Evolutionary conservation across 2,329 filamentous ascomycete species (phyloP).

Genomic region (Penicillium sp.): DNA sequence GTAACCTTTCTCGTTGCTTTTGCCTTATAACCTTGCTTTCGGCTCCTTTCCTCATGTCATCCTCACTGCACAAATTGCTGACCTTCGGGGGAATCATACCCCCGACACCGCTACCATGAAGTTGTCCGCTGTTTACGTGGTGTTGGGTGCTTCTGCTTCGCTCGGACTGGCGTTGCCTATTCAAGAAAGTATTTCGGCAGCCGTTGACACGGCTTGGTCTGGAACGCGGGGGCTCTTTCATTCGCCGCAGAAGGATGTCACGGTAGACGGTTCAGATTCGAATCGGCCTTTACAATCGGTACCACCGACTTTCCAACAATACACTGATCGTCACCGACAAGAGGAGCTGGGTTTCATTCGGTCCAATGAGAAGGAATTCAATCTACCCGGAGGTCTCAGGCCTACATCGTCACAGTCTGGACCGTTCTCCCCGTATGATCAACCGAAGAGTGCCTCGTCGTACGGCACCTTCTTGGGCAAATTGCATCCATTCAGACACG

Average conservation of each 20-base stretch:
- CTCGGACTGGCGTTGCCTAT: constrained; percentile 10
- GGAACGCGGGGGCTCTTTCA: neutral
- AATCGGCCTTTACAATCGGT: neutral
- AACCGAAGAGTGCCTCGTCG: neutral
- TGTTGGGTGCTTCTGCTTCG: constrained; percentile 4
- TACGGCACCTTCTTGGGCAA: constrained; percentile 11
- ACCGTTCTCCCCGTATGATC: neutral
- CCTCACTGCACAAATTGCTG: neutral
- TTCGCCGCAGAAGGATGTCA: neutral
- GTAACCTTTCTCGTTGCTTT: neutral
- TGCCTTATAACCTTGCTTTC: neutral
- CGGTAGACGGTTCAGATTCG: neutral
- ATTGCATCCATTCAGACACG: neutral
- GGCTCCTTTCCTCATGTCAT: neutral
- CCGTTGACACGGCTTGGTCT: neutral
- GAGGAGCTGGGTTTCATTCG: constrained; percentile 1
- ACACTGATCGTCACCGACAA: constrained; percentile 2
- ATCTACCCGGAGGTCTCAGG: neutral
- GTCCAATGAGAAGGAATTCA: constrained; percentile 1
- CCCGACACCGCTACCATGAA: constrained; percentile 10
- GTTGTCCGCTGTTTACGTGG: neutral
- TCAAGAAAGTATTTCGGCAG: neutral
- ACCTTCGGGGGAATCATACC: neutral
- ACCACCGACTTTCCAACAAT: constrained; percentile 7
- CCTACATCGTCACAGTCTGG: neutral